Percentiles rank a stretch among this genome's conserved stretches.
Conservation (phyloP, 345 rosid species). For the Linum tenue region DNA sequence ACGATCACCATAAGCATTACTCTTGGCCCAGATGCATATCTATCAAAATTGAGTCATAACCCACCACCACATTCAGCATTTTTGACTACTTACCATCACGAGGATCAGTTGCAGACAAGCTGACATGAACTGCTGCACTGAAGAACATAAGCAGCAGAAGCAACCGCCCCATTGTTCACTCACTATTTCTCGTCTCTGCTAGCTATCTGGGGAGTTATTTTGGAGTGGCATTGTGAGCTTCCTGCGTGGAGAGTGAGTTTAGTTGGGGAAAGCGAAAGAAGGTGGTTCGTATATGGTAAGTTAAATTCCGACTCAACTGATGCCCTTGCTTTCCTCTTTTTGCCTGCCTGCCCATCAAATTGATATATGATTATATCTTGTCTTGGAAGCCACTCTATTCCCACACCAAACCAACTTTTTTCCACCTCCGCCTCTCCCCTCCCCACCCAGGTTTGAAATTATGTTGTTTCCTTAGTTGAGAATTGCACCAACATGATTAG, state of each 20-base stretch:
- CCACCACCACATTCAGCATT: not conserved
- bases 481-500: too few relatives aligned
- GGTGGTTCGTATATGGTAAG: not conserved
- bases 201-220: too few relatives aligned
- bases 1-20: not conserved
- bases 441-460: too few relatives aligned
- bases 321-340: too few relatives aligned
- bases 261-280: not conserved
- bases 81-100: slow-evolving; percentile 39
- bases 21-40: too few relatives aligned
- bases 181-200: too few relatives aligned
- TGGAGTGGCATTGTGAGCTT: too few relatives aligned
- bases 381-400: slow-evolving; percentile 24
- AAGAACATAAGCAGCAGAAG: slow-evolving; percentile 28
- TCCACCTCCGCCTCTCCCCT: too few relatives aligned
- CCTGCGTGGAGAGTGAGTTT: not conserved
- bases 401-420: slow-evolving; percentile 13
- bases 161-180: slow-evolving; percentile 11
- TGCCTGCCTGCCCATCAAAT: too few relatives aligned
- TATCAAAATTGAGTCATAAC: not conserved
- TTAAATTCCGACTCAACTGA: too few relatives aligned
- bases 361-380: slow-evolving; percentile 19
- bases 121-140: slow-evolving; percentile 15
- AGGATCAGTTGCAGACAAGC: slow-evolving; percentile 46
- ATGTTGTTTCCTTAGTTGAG: too few relatives aligned